Evolutionary conservation across 1,284 basidiomycete species (phyloP).

Genomic region (Erythrobasidium hasegawianum): DNA sequence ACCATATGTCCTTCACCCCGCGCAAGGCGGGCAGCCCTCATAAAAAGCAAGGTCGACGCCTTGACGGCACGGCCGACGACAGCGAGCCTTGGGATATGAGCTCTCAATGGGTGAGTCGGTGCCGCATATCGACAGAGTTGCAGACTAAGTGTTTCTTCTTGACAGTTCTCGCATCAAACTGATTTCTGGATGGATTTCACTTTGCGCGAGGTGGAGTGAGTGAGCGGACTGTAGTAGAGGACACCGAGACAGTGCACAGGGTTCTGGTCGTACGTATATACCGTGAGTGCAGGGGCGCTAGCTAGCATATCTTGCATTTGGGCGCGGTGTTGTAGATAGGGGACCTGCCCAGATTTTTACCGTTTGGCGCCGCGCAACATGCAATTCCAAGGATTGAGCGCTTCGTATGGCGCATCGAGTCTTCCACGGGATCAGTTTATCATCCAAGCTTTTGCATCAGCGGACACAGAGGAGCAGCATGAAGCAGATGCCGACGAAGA

Average conservation of each 20-base stretch:
- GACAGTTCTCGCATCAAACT: not conserved
- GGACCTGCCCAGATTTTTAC: no score
- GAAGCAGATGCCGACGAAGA: conserved; percentile 19
- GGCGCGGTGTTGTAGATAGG: no score
- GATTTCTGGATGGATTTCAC: conserved; percentile 16
- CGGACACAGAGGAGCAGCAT: conserved; percentile 17
- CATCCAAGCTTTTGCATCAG: conserved; percentile 14
- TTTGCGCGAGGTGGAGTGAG: not conserved
- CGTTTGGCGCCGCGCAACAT: not conserved
- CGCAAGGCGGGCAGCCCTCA: not conserved
- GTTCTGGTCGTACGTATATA: no score
- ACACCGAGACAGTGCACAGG: no score
- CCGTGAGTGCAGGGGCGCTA: no score
- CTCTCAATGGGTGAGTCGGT: not conserved
- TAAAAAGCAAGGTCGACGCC: not conserved
- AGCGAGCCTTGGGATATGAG: not conserved
- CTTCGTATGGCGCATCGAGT: conserved; percentile 12
- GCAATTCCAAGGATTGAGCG: conserved; percentile 30
- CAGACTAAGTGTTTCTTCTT: no score
- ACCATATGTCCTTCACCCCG: conserved; percentile 7
- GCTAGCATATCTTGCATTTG: no score
- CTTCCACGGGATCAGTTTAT: conserved; percentile 20
- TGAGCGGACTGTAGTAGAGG: no score
- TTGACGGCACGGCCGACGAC: not conserved
- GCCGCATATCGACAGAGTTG: no score